Evolutionary conservation across 2,329 filamentous ascomycete species (phyloP), one percentile per base, ranked within the genome.

Genomic region (Aphanoascus verrucosus): DNA sequence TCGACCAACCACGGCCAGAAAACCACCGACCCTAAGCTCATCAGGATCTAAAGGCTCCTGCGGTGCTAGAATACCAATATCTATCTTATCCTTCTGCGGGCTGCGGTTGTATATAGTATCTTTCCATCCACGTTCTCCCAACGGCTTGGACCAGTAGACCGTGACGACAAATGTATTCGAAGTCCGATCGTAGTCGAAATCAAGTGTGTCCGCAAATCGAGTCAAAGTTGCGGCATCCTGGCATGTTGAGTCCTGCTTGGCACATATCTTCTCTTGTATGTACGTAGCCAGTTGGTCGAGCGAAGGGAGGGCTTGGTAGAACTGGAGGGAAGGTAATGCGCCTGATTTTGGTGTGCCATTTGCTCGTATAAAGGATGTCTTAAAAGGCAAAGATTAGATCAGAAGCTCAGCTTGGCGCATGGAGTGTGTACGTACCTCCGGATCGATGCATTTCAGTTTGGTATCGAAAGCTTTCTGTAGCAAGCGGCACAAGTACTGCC

Each of bases 1-100:
- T 62, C 90, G 80, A 19, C 88, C 87, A 0, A 96, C 71, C 2
- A 94, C 85, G 0, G 83, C 84, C 49, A 96, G 72, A 52, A 89
- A 78, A 2, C 91, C 91, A 4, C 84, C 83, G 38, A 95, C 76
- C 37, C 84, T 85, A 11, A 95, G 70, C 59, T 95, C 87, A 65
- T 90, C 81, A 0, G 80, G 72, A 55, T 88, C 82, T 12, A 58
- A 61, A 15, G 67, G 62, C 3, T 73, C 72, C 59, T 89, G 83
- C 9, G 78, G 74, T 5, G 80, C 81, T 54, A 97, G 72, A 41
- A 96, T 77, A 14, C 91, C 91, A 17, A 96, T 80, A 66, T 97
- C 91, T 4, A 88, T 78, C 46, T 84, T 79, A 46, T 81, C 58
- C 44, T 60, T 55, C 14, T 19, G 38, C 8, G 34, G 11, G 32